These are phyloP conservation scores for Adansonia rubrostipa DNA, from an alignment of 441 rosid genomes.

Conservation along the genomic window DNA sequence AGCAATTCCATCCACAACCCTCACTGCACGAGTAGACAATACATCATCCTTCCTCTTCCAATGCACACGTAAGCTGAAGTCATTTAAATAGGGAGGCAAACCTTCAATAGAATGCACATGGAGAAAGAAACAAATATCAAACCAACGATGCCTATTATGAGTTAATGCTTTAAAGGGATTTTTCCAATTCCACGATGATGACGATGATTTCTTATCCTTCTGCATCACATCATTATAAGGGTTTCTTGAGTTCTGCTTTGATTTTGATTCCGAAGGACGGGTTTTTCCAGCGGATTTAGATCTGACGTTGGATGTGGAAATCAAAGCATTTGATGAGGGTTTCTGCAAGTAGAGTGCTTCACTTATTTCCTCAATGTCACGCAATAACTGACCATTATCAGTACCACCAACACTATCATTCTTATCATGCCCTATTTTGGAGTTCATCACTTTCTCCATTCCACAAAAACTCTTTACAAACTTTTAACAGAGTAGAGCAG, in stretches of 20 bases:
- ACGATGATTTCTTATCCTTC: conserved; percentile 49
- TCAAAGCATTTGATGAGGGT: conserved; percentile 43
- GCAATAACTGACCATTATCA: conserved; percentile 56
- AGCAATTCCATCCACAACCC: conserved; percentile 54
- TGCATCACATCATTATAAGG: conserved; percentile 27
- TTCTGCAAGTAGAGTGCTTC: conserved; percentile 65
- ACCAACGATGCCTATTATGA: conserved; percentile 58
- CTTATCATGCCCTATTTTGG: conserved; percentile 38
- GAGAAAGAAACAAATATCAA: conserved; percentile 66
- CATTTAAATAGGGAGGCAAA: conserved; percentile 54
- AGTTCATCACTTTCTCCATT: conserved; percentile 44
- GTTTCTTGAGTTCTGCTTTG: conserved; percentile 32
- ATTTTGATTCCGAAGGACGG: conserved; percentile 32
- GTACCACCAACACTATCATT: conserved; percentile 40
- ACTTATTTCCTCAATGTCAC: conserved; percentile 78
- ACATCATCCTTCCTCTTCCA: conserved; percentile 79
- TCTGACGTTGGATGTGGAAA: conserved; percentile 43
- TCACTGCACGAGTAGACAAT: conserved; percentile 52
- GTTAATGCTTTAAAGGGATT: conserved; percentile 72
- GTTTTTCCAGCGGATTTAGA: conserved; percentile 55
- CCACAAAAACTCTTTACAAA: conserved; percentile 22
- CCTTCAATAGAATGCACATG: conserved; percentile 84
- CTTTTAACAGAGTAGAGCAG: conserved; percentile 20
- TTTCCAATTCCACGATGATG: conserved; percentile 78
- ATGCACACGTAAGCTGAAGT: conserved; percentile 53